Conservation (phyloP, 768 basidiomycete genomes). For the Agaricus bisporus region DNA sequence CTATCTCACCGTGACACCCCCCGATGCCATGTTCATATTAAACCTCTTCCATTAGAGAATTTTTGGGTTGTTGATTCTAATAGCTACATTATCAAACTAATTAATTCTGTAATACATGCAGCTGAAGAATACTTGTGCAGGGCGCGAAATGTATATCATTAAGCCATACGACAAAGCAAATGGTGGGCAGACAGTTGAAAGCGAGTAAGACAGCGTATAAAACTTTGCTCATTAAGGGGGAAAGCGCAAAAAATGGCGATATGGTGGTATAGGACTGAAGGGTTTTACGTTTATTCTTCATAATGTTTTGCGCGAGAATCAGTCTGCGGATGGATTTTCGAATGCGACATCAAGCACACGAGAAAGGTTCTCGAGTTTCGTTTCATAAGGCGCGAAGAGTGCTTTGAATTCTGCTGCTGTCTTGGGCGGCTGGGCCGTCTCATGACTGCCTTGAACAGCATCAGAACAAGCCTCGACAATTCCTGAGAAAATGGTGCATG, state of each 20-base stretch:
- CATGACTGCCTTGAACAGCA: neutral
- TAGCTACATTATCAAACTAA: neutral
- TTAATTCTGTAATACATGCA: neutral
- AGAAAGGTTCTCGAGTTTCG: constrained; percentile 11
- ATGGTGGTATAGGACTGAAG: neutral
- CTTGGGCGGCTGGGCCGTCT: neutral
- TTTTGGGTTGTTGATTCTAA: no score
- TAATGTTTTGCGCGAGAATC: no score
- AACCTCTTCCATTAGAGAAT: neutral
- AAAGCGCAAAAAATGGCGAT: neutral
- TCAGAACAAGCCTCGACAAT: neutral
- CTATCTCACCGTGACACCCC: no score
- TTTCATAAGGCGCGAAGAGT: constrained; percentile 16
- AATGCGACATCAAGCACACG: constrained; percentile 10
- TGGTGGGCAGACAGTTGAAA: neutral
- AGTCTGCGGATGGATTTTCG: no score
- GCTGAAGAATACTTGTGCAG: neutral
- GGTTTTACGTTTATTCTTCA: no score
- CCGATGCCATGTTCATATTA: neutral
- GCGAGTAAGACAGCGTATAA: neutral
- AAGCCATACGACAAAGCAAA: no score
- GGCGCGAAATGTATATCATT: no score
- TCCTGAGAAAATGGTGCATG: neutral
- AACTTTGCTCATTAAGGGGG: neutral
- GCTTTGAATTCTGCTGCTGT: constrained; percentile 16